Evolutionary conservation across 306 rosid species (phyloP), one percentile per base, ranked within the genome.

Genomic region (Cicer bijugum): DNA sequence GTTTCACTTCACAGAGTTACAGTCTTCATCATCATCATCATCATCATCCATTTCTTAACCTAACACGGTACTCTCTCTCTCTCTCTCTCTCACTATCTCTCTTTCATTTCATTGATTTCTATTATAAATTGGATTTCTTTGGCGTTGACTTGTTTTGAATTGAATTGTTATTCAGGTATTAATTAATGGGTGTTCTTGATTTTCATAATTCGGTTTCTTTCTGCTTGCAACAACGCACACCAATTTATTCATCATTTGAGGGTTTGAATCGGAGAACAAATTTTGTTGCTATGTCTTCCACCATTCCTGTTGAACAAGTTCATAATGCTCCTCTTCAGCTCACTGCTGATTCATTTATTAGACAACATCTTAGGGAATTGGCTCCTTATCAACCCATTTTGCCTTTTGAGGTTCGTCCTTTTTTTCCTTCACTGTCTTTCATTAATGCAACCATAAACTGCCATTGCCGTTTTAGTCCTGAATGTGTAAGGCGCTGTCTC

Each of bases 321-420:
- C 77, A 50, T 57, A 83, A 75, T 38, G 85, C 75, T 28, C 66
- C 84, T 52, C 77, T 45, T 35, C 72, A 74, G 51, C 82, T 87
- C 55, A 80, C 88, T 0, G 97, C 91, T 7, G 98, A 94, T 55
- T 89, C 91, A 15, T 94, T 94, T 82, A 89, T 94, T 62, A 89
- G 97, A 69, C 38, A 91, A 60, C 98, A 94, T 85, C 85, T 94
- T 60, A 87, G 88, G 70, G 83, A 86, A 47, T 82, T 94, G 84
- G 77, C 95, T 75, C 97, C 98, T 72, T 91, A 91, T 76, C 98
- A 94, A 48, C 88, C 98, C 72, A 94, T 94, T 84, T 89, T 91
- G 67, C 97, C 98, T 12, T 94, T 94, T 74, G 97, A 94, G 98
- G 97, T 28, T 28, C 5, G 35, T 28, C 35, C 35, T 28, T 28